Conservation (phyloP, 176 grass and related monocot species). For the Musa troglodytarum region DNA sequence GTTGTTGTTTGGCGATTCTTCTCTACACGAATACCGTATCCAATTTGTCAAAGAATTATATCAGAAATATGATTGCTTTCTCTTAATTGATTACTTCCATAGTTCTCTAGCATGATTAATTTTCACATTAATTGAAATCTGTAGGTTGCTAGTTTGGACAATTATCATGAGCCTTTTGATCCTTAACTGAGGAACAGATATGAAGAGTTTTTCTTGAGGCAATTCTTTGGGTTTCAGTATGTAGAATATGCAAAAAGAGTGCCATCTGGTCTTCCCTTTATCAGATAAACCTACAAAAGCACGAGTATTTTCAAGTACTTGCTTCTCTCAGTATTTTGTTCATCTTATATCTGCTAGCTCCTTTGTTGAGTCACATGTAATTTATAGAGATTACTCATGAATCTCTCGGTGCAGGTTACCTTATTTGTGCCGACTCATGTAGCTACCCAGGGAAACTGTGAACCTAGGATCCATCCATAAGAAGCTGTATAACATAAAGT, state of each 20-base stretch:
- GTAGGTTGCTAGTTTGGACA: too few species aligned
- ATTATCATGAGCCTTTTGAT: slow-evolving; percentile 20
- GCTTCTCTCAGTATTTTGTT: neutral
- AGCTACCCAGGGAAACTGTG: too few species aligned
- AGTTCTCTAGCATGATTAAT: neutral
- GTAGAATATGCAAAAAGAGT: slow-evolving; percentile 58
- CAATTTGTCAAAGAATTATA: slow-evolving; percentile 7
- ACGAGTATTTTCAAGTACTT: neutral
- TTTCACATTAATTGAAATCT: too few species aligned
- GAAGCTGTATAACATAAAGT: too few species aligned
- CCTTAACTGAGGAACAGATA: slow-evolving; percentile 58
- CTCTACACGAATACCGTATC: slow-evolving; percentile 82
- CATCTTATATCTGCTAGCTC: too few species aligned
- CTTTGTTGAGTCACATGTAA: too few species aligned
- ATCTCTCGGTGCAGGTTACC: too few species aligned
- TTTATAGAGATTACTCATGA: too few species aligned
- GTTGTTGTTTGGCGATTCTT: slow-evolving; percentile 78
- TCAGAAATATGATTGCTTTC: neutral
- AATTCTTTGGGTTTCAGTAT: slow-evolving; percentile 74
- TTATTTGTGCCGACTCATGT: too few species aligned
- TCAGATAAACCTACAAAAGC: slow-evolving; percentile 41
- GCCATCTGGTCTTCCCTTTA: slow-evolving; percentile 79
- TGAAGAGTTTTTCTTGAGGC: slow-evolving; percentile 95
- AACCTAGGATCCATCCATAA: too few species aligned
- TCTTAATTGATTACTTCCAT: slow-evolving; percentile 3